Evolutionary conservation across 75 land plant species (phyloP).

Genomic region (Picea sitchensis): DNA sequence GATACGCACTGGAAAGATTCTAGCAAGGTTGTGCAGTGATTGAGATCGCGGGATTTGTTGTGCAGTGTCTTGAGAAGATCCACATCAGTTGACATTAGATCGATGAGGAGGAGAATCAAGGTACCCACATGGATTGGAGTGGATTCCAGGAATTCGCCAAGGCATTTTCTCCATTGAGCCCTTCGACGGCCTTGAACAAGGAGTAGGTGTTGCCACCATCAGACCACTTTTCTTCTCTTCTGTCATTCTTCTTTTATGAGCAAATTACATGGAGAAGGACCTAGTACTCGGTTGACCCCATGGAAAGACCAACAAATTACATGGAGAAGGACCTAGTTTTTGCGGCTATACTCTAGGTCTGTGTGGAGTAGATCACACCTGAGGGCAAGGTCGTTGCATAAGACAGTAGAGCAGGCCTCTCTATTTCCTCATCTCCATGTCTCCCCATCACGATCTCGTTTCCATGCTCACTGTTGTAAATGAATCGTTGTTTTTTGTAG

Average conservation of each 20-base stretch:
- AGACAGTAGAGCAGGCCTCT: too few relatives aligned
- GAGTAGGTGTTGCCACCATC: not conserved
- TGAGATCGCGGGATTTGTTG: constrained; percentile 18
- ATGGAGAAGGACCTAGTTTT: too few relatives aligned
- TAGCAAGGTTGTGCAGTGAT: constrained; percentile 17
- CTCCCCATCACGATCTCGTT: too few relatives aligned
- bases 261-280: too few relatives aligned
- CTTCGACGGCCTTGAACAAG: not conserved
- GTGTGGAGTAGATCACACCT: too few relatives aligned
- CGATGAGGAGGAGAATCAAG: constrained; percentile 36
- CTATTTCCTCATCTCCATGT: too few relatives aligned
- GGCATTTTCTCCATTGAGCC: constrained; percentile 38
- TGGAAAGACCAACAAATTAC: too few relatives aligned
- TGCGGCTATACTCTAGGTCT: too few relatives aligned
- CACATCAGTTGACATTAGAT: constrained; percentile 44
- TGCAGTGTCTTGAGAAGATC: constrained; percentile 49
- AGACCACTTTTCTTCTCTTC: not conserved
- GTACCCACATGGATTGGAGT: constrained; percentile 28
- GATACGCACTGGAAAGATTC: constrained; percentile 22
- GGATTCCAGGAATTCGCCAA: constrained; percentile 47
- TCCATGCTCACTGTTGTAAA: too few relatives aligned
- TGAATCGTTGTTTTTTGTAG: too few relatives aligned
- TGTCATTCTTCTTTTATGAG: not conserved
- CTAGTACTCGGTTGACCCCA: too few relatives aligned
- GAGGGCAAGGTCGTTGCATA: too few relatives aligned